phyloP scores from a whole-genome alignment of 2,329 filamentous ascomycete species.

The Pseudogymnoascus verrucosus region DNA sequence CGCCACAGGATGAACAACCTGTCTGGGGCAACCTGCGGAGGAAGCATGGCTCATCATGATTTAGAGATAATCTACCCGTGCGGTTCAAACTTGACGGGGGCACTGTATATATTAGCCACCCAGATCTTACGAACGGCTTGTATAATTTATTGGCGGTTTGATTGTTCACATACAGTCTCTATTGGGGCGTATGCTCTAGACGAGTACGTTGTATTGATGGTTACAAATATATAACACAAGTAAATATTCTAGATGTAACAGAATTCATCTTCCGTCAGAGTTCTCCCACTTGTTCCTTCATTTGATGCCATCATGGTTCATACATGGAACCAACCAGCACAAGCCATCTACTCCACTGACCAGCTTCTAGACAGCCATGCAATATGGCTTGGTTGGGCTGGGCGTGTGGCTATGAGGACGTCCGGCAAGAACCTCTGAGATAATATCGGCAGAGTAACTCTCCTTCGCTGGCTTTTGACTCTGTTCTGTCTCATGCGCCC shows the following conservation, averaged over 20 bases:
- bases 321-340: too few relatives aligned
- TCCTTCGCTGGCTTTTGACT: not conserved
- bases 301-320: not conserved
- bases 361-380: not conserved
- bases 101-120: not conserved
- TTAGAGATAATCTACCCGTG: not conserved
- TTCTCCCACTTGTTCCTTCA: not conserved
- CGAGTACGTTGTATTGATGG: not conserved
- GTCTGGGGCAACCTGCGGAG: slow-evolving; percentile 5
- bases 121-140: not conserved
- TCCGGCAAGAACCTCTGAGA: not conserved
- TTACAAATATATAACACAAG: not conserved
- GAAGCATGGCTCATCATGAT: not conserved
- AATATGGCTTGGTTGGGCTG: not conserved
- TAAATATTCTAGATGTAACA: not conserved
- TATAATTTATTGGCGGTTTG: not conserved
- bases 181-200: not conserved
- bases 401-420: not conserved
- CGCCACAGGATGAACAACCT: not conserved
- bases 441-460: not conserved
- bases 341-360: not conserved
- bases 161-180: not conserved
- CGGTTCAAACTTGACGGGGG: not conserved
- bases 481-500: not conserved
- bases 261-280: not conserved